phyloP scores from a whole-genome alignment of 805 yeast species.

The Kuraishia piskuri region DNA sequence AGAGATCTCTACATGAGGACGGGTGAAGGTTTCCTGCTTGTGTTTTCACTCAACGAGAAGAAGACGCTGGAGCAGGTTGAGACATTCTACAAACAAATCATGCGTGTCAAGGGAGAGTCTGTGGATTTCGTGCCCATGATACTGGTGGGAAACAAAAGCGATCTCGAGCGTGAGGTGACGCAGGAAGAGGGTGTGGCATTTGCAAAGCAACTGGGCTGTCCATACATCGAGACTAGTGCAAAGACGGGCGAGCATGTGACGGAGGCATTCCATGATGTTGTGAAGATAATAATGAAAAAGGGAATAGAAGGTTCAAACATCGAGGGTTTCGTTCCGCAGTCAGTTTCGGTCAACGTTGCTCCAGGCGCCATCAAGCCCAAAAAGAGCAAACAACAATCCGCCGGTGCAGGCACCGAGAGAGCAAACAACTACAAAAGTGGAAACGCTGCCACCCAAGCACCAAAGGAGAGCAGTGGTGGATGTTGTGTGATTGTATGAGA shows the following conservation, averaged over 20 bases:
- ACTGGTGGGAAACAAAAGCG: conserved; percentile 70
- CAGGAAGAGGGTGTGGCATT: conserved; percentile 49
- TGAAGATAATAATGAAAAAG: conserved; percentile 18
- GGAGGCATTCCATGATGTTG: conserved; percentile 26
- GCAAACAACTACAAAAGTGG: conserved; percentile 6
- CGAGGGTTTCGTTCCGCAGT: not conserved
- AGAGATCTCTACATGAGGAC: conserved; percentile 93
- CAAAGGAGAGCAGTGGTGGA: conserved; percentile 19
- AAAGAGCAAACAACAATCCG: not conserved
- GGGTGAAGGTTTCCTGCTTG: conserved; percentile 89
- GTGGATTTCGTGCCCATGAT: conserved; percentile 64
- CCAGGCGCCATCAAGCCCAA: conserved; percentile 10
- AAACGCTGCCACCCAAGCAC: conserved; percentile 2
- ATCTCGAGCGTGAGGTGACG: conserved; percentile 60
- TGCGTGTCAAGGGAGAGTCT: conserved; percentile 41
- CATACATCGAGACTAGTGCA: conserved; percentile 89
- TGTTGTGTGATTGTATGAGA: conserved; percentile 25
- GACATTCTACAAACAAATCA: conserved; percentile 45
- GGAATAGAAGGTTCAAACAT: not conserved
- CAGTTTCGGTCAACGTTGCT: not conserved
- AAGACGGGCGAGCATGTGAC: conserved; percentile 79
- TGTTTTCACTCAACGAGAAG: conserved; percentile 80
- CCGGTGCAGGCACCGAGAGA: conserved; percentile 1
- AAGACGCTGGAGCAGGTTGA: conserved; percentile 79
- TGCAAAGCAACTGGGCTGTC: conserved; percentile 59